Conservation (phyloP, 208 protist species). For the Endotrypanum monterogeii region DNA sequence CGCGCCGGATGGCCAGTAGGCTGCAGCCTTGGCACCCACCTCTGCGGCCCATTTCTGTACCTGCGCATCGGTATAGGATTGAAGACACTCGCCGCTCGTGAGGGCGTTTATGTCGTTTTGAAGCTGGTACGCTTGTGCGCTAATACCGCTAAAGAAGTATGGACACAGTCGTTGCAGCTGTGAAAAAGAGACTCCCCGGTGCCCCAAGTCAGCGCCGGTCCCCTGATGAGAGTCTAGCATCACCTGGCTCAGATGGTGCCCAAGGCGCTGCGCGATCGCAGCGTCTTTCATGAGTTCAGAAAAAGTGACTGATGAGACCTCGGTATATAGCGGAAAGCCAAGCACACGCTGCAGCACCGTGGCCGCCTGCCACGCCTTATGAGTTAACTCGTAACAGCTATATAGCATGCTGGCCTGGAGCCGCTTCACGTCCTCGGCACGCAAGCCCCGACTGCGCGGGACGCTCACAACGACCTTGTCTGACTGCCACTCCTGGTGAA, state of each 20-base stretch:
- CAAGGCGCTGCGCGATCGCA: slow-evolving; percentile 64
- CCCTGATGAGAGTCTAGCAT: slow-evolving; percentile 57
- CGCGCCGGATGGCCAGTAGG: slow-evolving; percentile 78
- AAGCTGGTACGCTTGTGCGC: slow-evolving; percentile 68
- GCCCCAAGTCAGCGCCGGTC: slow-evolving; percentile 36
- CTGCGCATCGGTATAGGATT: slow-evolving; percentile 49
- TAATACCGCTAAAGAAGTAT: slow-evolving; percentile 79
- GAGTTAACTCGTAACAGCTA: slow-evolving; percentile 41
- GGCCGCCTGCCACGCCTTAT: slow-evolving; percentile 63
- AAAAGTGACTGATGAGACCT: slow-evolving; percentile 68
- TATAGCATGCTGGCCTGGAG: slow-evolving; percentile 51
- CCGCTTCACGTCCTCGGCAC: slow-evolving; percentile 44
- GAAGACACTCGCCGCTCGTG: slow-evolving; percentile 42
- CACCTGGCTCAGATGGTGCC: slow-evolving; percentile 55
- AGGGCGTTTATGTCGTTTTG: slow-evolving; percentile 67
- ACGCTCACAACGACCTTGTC: slow-evolving; percentile 45
- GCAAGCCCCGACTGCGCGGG: slow-evolving; percentile 34
- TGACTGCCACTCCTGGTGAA: slow-evolving; percentile 49
- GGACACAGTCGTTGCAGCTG: slow-evolving; percentile 74
- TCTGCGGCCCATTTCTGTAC: slow-evolving; percentile 63
- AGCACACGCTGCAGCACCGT: slow-evolving; percentile 58
- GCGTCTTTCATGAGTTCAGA: slow-evolving; percentile 75
- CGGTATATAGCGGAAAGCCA: slow-evolving; percentile 47
- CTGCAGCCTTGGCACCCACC: slow-evolving; percentile 58
- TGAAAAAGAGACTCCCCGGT: slow-evolving; percentile 43